These are phyloP conservation scores for Tricladium varicosporioides DNA, from an alignment of 2,329 filamentous ascomycete genomes.

Conservation along the genomic window DNA sequence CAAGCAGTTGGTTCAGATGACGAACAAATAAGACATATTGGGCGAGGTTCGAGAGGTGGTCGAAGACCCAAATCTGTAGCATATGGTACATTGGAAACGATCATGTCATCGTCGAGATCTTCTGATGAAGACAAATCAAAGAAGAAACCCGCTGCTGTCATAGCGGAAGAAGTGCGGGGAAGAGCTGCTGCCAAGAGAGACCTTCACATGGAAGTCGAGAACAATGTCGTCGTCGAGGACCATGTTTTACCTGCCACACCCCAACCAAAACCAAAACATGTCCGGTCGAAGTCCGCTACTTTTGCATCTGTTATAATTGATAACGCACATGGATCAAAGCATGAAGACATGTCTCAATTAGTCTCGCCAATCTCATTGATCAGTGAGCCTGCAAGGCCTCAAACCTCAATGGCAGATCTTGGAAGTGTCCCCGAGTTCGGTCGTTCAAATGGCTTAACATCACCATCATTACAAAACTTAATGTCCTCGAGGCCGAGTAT, in stretches of 20 bases:
- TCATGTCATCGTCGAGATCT: conserved; percentile 64
- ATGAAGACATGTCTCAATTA: conserved; percentile 36
- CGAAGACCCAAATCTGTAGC: conserved; percentile 39
- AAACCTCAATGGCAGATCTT: conserved; percentile 46
- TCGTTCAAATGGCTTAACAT: conserved; percentile 5
- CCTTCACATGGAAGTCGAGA: conserved; percentile 7
- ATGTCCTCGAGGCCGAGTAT: conserved; percentile 23
- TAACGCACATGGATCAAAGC: conserved; percentile 35
- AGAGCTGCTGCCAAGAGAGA: conserved; percentile 40
- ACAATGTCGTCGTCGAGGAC: conserved; percentile 10
- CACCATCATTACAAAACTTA: conserved; percentile 20
- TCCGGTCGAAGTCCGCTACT: conserved; percentile 40
- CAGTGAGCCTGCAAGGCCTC: conserved; percentile 55
- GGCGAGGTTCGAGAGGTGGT: conserved; percentile 25
- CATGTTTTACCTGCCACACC: conserved; percentile 13
- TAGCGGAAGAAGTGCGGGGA: conserved; percentile 53
- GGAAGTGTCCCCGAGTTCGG: conserved; percentile 20
- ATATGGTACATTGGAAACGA: conserved; percentile 63
- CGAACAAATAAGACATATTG: conserved; percentile 39
- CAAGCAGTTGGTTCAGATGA: conserved; percentile 58
- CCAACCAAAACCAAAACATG: conserved; percentile 24
- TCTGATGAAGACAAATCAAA: conserved; percentile 61
- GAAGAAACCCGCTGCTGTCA: conserved; percentile 53
- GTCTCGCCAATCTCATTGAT: conserved; percentile 44
- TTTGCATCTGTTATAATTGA: conserved; percentile 45